Evolutionary conservation across 2,329 filamentous ascomycete genomes (phyloP), one percentile per base, ranked within the genome.

Genomic region (Penicillium sp.): DNA sequence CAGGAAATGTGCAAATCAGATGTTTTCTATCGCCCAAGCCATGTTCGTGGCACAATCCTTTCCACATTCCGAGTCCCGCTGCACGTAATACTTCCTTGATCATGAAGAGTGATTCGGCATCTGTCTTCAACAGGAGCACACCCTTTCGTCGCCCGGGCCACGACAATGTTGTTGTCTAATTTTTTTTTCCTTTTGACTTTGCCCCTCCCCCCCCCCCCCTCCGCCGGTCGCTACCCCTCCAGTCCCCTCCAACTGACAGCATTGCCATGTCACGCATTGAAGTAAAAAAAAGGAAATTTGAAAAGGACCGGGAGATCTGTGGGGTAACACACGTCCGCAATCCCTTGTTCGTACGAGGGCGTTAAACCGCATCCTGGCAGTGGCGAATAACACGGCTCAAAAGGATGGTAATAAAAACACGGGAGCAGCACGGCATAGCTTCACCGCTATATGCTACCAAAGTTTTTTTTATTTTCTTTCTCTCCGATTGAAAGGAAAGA

Each of bases 371-470:
- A 40, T 41, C 25, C 13, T 41, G 41, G 40, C 11, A 36, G 46
- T 33, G 37, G 32, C 32, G 29, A 32, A 33, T 29, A 33, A 33
- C 3, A 32, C 29, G 38, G 12, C 5, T 27, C 12, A 7, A 35
- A 35, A n/a, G n/a, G 11, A 35, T n/a, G n/a, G 36, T 25, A 32
- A 33, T 28, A 8, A 12, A 47, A 49, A 45, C 13, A 26, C 48
- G 43, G 43, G 45, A 37, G 43, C 33, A 48, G 38, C 40, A 54
- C 44, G 45, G 46, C 50, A 51, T 25, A 51, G 46, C 51, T 52
- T 56, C 57, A 60, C 57, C 57, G 57, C 57, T 56, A 60, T 40
- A 58, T 60, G 55, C 26, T 41, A 39, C 18, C 18, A 18, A 18
- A 18, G 18, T 18, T 18, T 18, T 18, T 18, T 18, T 18, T n/a